Evolutionary conservation across 345 rosid genomes (phyloP), one percentile per base, ranked within the genome.

Genomic region (Ricinus communis): DNA sequence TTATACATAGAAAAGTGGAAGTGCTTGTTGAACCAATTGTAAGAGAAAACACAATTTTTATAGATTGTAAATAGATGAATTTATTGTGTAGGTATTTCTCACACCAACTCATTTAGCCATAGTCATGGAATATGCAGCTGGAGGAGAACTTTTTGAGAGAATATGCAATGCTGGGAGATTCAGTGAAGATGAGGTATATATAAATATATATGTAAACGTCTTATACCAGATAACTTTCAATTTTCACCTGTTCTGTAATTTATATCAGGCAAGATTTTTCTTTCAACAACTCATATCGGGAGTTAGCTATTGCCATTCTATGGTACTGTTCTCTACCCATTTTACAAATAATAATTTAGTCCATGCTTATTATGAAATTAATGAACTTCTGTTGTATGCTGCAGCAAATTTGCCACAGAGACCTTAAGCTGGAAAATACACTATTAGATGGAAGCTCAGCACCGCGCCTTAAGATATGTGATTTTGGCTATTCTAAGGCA

Each of bases 71-170:
- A 12, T 22, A 55, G 31, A 36, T 59, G 66, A 59, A 61, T 47
- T 70, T 21, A 19, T 19, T 19, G 27, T 58, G 66, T 56, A 74
- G 77, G 77, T 74, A 24, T 30, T 67, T 38, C 30, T 67, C 19
- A 74, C 77, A 43, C 72, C 77, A 40, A 12, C 72, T 33, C 77
- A 74, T 60, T 61, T 74, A 74, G 77, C 76, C 27, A 73, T 73
- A 65, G 76, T 73, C n/a, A 73, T 73, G 76, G 76, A 73, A 65
- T 73, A 73, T 65, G 76, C 76, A 30, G 76, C 71, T 45, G 76
- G 43, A 11, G 76, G 76, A 22, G 76, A 73, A 33, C 77, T 74
- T 30, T 74, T 74, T 43, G 77, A 67, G 46, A 74, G 77, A 68
- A 74, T 74, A 60, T 74, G 77, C 54, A 74, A 21, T 74, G 72